Conservation (phyloP, 352 stramenopile species). For the Elongisporangium prolatum region DNA sequence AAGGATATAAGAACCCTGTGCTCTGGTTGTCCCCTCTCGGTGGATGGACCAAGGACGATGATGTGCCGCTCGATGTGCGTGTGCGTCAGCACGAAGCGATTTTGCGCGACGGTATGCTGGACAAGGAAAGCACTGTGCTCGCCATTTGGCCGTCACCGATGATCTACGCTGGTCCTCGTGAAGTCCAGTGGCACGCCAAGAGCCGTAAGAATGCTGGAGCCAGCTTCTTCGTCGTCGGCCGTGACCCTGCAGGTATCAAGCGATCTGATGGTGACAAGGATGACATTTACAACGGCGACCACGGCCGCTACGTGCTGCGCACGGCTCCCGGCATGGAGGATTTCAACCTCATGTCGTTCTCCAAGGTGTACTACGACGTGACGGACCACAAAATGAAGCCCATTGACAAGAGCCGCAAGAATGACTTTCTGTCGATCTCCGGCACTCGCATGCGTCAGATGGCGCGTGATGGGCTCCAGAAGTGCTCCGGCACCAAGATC, state of each 20-base stretch:
- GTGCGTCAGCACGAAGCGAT: slow-evolving; percentile 96
- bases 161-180: slow-evolving; percentile 97
- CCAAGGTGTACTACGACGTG: slow-evolving; percentile 98
- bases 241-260: slow-evolving; percentile 98
- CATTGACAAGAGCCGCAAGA: slow-evolving; percentile 86
- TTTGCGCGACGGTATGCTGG: slow-evolving; percentile 91
- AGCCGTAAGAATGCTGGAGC: slow-evolving; percentile 94
- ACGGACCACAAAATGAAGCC: slow-evolving; percentile 98
- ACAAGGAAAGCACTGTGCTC: slow-evolving; percentile 96
- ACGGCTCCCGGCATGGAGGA: slow-evolving; percentile 94
- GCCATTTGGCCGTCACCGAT: slow-evolving; percentile 98
- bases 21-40: slow-evolving; percentile 96
- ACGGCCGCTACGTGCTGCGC: slow-evolving; percentile 96
- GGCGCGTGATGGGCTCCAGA: slow-evolving; percentile 91
- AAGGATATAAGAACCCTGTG: slow-evolving; percentile 95
- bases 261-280: slow-evolving; percentile 92
- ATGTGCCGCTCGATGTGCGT: slow-evolving; percentile 97
- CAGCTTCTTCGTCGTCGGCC: slow-evolving; percentile 97
- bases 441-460: slow-evolving; percentile 97
- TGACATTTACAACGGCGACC: slow-evolving; percentile 95
- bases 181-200: slow-evolving; percentile 99
- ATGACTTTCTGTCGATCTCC: slow-evolving; percentile 98
- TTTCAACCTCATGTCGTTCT: slow-evolving; percentile 94
- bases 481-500: slow-evolving; percentile 79
- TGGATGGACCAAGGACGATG: slow-evolving; percentile 98